Percentiles rank a stretch among this genome's conserved stretches.
phyloP scores from a whole-genome alignment of 1,284 basidiomycete species.

The Irpex lacteus region DNA sequence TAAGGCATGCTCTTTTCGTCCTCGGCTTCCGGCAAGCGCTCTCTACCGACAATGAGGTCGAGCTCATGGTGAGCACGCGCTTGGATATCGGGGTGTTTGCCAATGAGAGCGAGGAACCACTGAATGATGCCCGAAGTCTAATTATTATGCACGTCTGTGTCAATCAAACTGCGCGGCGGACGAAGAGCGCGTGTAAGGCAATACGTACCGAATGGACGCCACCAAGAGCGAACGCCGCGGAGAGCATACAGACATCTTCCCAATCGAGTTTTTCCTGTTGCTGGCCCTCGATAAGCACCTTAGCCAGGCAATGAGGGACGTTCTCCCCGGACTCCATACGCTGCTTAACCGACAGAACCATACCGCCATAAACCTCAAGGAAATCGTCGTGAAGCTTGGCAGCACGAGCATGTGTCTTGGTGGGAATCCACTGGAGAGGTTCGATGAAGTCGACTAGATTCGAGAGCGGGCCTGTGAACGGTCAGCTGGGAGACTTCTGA shows the following conservation, averaged over 20 bases:
- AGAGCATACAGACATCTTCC: slow-evolving; percentile 38
- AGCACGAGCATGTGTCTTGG: slow-evolving; percentile 28
- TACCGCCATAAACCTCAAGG: slow-evolving; percentile 27
- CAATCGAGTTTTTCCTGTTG: slow-evolving; percentile 37
- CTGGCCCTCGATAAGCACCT: slow-evolving; percentile 33
- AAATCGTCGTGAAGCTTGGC: slow-evolving; percentile 34
- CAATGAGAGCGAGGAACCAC: slow-evolving; percentile 21
- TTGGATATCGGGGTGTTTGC: slow-evolving; percentile 19
- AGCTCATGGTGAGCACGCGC: slow-evolving; percentile 17
- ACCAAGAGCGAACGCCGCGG: slow-evolving; percentile 37
- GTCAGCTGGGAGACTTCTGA: not conserved
- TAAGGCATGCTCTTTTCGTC: slow-evolving; percentile 15
- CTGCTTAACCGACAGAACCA: slow-evolving; percentile 22
- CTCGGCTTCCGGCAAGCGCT: slow-evolving; percentile 15
- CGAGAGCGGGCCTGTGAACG: slow-evolving; percentile 32
- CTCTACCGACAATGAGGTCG: slow-evolving; percentile 17
- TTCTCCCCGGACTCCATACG: slow-evolving; percentile 24
- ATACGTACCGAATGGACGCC: slow-evolving; percentile 37
- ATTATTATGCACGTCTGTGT: not conserved
- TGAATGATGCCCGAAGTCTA: slow-evolving; percentile 21
- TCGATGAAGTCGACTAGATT: slow-evolving; percentile 41
- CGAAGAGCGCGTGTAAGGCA: slow-evolving; percentile 7
- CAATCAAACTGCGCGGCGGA: not conserved
- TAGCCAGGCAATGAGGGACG: slow-evolving; percentile 32
- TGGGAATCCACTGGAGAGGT: slow-evolving; percentile 36